These are phyloP conservation scores for Pezicula neosporulosa DNA, from an alignment of 2,329 filamentous ascomycete species.

Conservation along the genomic window DNA sequence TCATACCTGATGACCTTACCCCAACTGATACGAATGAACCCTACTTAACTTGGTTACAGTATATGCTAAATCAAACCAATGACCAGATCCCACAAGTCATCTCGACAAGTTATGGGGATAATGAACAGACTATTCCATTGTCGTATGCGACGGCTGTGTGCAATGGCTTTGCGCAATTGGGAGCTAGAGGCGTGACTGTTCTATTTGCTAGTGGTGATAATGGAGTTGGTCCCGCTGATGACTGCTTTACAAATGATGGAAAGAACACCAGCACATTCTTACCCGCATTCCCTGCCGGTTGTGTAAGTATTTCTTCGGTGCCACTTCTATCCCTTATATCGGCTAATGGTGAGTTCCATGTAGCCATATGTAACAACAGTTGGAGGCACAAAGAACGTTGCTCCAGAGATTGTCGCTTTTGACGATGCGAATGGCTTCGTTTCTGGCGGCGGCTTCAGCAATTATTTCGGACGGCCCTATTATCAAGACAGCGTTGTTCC, in stretches of 20 bases:
- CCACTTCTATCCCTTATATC: background rate
- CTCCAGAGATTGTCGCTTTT: constrained; percentile 35
- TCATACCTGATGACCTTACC: constrained; percentile 38
- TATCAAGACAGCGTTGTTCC: constrained; percentile 43
- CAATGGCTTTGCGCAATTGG: constrained; percentile 48
- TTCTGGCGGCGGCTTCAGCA: constrained; percentile 49
- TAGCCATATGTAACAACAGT: constrained; percentile 23
- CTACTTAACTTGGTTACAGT: constrained; percentile 50
- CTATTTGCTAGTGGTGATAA: constrained; percentile 50
- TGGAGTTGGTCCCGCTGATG: constrained; percentile 39
- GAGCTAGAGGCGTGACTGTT: constrained; percentile 48
- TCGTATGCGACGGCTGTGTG: constrained; percentile 51
- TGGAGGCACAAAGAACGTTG: constrained; percentile 23
- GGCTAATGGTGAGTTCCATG: background rate
- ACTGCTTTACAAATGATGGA: constrained; percentile 54
- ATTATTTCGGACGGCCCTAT: constrained; percentile 40
- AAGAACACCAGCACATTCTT: constrained; percentile 50
- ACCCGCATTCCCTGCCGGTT: constrained; percentile 49
- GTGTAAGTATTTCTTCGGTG: constrained; percentile 6
- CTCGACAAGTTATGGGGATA: constrained; percentile 55
- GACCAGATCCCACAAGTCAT: constrained; percentile 48
- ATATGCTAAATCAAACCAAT: constrained; percentile 42
- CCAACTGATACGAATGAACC: constrained; percentile 47
- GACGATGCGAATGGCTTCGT: constrained; percentile 28
- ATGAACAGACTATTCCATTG: constrained; percentile 50